Base-by-base conservation (phyloP, 805 yeast species). In the Maudiozyma turicensis region DNA sequence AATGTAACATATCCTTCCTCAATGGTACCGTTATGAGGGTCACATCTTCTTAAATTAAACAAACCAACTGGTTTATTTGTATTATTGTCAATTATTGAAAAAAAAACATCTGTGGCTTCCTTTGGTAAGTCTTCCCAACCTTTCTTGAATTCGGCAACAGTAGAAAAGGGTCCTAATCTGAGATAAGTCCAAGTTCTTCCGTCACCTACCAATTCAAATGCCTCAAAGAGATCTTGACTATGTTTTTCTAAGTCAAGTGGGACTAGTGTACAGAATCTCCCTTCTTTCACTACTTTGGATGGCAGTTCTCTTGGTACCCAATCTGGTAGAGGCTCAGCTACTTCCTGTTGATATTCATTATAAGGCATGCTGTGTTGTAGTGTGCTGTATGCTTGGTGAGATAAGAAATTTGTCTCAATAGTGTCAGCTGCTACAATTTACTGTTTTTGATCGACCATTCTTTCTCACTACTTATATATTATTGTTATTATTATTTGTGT, bases 1-100 rank as follows among this genome's bases (percentile, higher is more conserved):
- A 58, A 63, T 35, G 59, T 39, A 2, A 66, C 61, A 44, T 53
- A 56, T 9, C 69, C 69, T 10, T 60, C 56, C 48, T 65, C 70
- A 8, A 61, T 50, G 8, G 50, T 47, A 13, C 68, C 66, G 44
- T 59, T 54, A 13, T 40, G 43, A 11, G 56, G 52, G 40, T 63
- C 65, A 35, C 60, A 55, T 33, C 65, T 54, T 46, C 66, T 52
- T 20, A 57, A 53, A 14, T 61, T 48, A 29, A 60, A 28, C 10
- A 47, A 49, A 5, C 71, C 70, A 28, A 66, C 60, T 1, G 66
- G 57, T 20, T 53, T 49, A 6, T 48, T 50, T 15, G 53, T 49
- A 13, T 30, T 33, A 26, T 51, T 57, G 40, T 56, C 58, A 1
- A 64, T 46, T 11, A 66, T 54, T 3, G 63, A 63, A 47, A 47